A percentile compares a stretch with the other conserved stretches of the same genome.
Conservation (phyloP, 2,329 filamentous ascomycete species). For the Aspergillus floridensis region DNA sequence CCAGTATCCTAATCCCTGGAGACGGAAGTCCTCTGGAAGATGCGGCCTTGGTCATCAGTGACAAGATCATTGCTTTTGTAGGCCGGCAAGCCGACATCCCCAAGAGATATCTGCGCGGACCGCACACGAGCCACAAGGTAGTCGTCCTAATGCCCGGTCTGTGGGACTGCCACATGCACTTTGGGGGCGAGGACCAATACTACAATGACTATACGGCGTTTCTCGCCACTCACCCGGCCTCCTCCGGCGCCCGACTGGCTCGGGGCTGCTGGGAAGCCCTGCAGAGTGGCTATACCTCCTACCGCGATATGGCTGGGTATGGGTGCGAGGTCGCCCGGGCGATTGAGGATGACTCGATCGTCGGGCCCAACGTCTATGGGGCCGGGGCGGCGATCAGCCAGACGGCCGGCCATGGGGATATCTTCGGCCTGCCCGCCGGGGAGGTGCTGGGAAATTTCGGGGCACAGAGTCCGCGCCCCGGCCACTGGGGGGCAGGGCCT, state of each 20-base stretch:
- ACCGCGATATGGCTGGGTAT: neutral
- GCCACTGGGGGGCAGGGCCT: neutral
- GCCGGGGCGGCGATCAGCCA: neutral
- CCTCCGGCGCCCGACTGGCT: neutral
- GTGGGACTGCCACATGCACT: conserved; percentile 4
- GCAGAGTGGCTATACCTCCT: conserved; percentile 3
- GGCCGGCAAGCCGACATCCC: neutral
- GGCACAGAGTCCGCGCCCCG: neutral
- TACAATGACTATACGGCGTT: neutral
- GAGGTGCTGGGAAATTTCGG: neutral
- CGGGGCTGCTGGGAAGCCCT: neutral
- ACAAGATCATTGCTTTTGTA: neutral
- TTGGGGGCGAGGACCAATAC: neutral
- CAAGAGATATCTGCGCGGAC: neutral
- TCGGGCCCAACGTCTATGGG: neutral
- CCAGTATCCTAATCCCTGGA: neutral
- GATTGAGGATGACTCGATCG: neutral
- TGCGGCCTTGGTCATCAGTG: neutral
- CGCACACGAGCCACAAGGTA: neutral
- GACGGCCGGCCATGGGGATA: neutral
- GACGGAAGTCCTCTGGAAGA: neutral
- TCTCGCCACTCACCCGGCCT: neutral
- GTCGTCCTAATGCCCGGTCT: neutral
- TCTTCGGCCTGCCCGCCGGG: neutral
- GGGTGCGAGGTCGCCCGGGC: neutral